Percentiles rank a stretch among this genome's conserved stretches.
phyloP scores from a whole-genome alignment of 2,329 filamentous ascomycete genomes.

The Colletotrichum limetticola region DNA sequence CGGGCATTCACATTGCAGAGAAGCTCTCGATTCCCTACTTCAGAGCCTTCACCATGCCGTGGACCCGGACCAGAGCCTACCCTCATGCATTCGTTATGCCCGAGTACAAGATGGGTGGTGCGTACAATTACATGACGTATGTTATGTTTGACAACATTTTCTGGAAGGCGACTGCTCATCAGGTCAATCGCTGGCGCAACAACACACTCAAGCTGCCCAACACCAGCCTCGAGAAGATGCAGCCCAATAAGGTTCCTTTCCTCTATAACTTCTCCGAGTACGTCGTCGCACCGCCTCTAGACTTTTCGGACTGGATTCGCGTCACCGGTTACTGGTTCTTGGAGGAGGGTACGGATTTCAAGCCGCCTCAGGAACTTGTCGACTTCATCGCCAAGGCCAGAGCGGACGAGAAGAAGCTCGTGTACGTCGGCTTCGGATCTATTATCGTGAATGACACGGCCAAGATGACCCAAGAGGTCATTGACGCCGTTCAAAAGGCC shows the following conservation, averaged over 20 bases:
- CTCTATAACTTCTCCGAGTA: constrained; percentile 96
- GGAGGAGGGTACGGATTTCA: constrained; percentile 76
- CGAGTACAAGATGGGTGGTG: constrained; percentile 92
- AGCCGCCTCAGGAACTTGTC: constrained; percentile 78
- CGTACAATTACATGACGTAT: constrained; percentile 95
- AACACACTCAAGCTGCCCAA: constrained; percentile 80
- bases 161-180: constrained; percentile 91
- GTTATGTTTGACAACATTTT: constrained; percentile 97
- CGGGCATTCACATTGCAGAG: constrained; percentile 96
- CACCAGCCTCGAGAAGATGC: constrained; percentile 89
- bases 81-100: constrained; percentile 96
- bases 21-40: constrained; percentile 94
- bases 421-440: constrained; percentile 97
- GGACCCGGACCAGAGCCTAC: constrained; percentile 95
- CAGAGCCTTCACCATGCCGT: constrained; percentile 98
- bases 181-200: constrained; percentile 94
- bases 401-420: constrained; percentile 86
- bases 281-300: constrained; percentile 92
- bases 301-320: constrained; percentile 97
- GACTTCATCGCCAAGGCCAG: constrained; percentile 88
- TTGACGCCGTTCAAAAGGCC: constrained; percentile 89
- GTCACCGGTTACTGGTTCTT: constrained; percentile 99
- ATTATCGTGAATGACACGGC: constrained; percentile 92
- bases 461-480: constrained; percentile 90
- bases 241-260: constrained; percentile 97